Evolutionary conservation across 164 flowering plant genomes (phyloP).

Genomic region (Sedum album): DNA sequence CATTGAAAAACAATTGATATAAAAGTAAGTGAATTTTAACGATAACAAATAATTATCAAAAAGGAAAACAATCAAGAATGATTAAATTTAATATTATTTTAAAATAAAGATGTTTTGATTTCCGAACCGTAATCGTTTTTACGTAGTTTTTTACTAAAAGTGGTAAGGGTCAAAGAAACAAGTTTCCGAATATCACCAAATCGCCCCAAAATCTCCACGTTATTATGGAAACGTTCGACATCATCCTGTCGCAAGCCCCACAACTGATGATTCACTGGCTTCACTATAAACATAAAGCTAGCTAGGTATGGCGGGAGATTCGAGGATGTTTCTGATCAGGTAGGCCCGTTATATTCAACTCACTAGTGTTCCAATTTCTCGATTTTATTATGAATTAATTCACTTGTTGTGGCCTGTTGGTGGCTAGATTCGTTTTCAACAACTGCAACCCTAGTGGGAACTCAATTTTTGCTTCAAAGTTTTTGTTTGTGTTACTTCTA

Average conservation of each 20-base stretch:
- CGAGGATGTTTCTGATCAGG: constrained; percentile 19
- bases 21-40: too few relatives aligned
- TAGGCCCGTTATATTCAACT: too few relatives aligned
- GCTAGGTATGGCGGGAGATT: constrained; percentile 17
- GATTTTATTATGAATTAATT: not conserved
- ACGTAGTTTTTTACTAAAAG: not conserved
- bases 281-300: too few relatives aligned
- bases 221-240: not conserved
- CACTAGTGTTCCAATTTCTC: constrained; percentile 13
- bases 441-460: not conserved
- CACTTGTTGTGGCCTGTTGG: not conserved
- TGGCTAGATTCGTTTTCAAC: not conserved
- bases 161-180: not conserved
- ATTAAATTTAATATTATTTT: too few relatives aligned
- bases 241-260: too few relatives aligned
- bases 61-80: too few relatives aligned
- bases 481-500: too few relatives aligned
- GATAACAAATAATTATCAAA: too few relatives aligned
- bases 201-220: not conserved
- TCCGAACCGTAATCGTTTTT: too few relatives aligned
- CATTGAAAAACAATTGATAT: too few relatives aligned
- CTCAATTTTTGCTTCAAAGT: not conserved
- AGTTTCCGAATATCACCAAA: not conserved
- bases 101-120: too few relatives aligned
- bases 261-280: too few relatives aligned